Evolutionary conservation across 2,329 filamentous ascomycete genomes (phyloP), one percentile per base, ranked within the genome.

Genomic region (Xylariales sp.): DNA sequence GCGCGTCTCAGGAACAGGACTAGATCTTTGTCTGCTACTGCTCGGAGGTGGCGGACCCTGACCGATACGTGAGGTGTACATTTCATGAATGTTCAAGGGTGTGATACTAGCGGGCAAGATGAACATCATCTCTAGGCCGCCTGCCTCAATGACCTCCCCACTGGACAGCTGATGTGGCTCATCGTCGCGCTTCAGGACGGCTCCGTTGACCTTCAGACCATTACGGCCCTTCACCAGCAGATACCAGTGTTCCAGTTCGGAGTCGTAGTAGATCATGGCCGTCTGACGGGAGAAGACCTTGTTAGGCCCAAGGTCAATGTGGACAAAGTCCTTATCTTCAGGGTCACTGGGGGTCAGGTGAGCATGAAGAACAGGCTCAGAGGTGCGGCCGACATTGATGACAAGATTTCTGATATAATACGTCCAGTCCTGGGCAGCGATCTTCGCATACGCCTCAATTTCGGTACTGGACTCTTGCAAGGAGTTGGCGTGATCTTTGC

Each of bases 91-190:
- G 34, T 77, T 72, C 19, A 89, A 73, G 18, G 79, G 77, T 42
- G 70, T 71, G 33, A 79, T 72, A 50, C 86, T 83, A 18, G 80
- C 80, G 1, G 93, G 91, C n/a, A 95, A 78, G 35, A 96, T 88
- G 63, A 98, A 98, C 73, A 97, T 91, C 93, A 98, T 98, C 68
- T 98, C 91, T 1, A 93, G 86, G 40, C 87, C 87, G 53, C 85
- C 86, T 57, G 97, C 87, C 57, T 95, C 89, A 44, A 98, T 83
- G 31, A 97, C 88, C 59, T 91, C 84, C 44, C 93, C 93, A 54
- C 90, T 95, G 31, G 80, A 79, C 19, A 98, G 74, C 21, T 78
- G 68, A 24, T 80, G 76, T 25, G 79, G 74, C 28, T 75, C 68
- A 21, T 68, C 61, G 10, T 84, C 84, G 38, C 82, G 74, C 55